These are phyloP conservation scores for Hura crepitans DNA, from an alignment of 441 rosid genomes.

Conservation along the genomic window DNA sequence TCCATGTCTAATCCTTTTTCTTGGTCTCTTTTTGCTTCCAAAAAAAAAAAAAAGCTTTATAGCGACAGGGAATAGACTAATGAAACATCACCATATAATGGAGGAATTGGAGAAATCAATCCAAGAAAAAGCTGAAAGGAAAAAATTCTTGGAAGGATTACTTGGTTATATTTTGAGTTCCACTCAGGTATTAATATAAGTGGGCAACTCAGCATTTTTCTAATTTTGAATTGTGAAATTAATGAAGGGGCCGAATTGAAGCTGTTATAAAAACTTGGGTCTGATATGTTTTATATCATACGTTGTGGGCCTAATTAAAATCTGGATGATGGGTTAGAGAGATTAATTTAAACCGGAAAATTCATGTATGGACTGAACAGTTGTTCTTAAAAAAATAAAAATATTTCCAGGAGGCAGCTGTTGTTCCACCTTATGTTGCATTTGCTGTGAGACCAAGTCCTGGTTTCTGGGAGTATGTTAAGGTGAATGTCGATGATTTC, in stretches of 20 bases:
- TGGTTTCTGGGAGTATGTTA: conserved; percentile 83
- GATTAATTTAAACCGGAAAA: neutral
- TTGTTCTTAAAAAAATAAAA: neutral
- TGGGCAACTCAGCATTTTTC: too few species aligned
- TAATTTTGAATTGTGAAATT: too few species aligned
- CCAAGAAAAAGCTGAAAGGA: conserved; percentile 51
- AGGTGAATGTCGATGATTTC: conserved; percentile 56
- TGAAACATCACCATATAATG: conserved; percentile 64
- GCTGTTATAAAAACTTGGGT: too few species aligned
- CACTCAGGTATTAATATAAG: conserved; percentile 56
- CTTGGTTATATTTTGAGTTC: conserved; percentile 70
- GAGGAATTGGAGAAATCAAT: conserved; percentile 57
- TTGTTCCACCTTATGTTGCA: conserved; percentile 73
- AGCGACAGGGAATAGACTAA: conserved; percentile 55
- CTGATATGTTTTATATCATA: too few species aligned
- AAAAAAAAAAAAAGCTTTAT: conserved; percentile 38
- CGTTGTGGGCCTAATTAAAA: too few species aligned
- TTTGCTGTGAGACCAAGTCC: conserved; percentile 81
- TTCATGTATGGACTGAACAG: neutral
- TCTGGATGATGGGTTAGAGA: too few species aligned
- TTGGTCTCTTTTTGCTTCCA: neutral
- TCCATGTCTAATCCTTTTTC: neutral
- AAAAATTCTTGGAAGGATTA: conserved; percentile 57
- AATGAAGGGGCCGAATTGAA: too few species aligned
- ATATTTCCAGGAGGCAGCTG: conserved; percentile 78